These are phyloP conservation scores for Alternaria sp. DNA, from an alignment of 2,329 filamentous ascomycete species.

Conservation along the genomic window DNA sequence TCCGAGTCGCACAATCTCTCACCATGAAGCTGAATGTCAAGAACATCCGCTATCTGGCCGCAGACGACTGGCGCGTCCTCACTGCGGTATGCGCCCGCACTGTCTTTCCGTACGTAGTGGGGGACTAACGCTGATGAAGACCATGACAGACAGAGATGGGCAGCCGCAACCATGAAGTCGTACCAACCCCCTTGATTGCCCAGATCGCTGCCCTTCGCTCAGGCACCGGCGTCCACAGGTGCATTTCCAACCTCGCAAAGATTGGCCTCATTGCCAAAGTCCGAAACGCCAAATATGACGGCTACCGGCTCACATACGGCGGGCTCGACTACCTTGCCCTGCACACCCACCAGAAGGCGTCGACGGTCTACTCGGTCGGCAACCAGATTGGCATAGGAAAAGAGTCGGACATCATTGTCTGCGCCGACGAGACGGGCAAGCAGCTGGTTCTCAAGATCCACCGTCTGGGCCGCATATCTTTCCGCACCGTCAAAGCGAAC, in stretches of 20 bases:
- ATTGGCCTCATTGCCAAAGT: constrained; percentile 88
- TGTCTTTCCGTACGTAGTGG: constrained; percentile 31
- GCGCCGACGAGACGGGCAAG: constrained; percentile 78
- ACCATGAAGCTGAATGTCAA: constrained; percentile 94
- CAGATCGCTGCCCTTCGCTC: constrained; percentile 79
- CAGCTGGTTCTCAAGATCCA: constrained; percentile 95
- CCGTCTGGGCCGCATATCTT: constrained; percentile 92
- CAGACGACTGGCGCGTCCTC: constrained; percentile 95
- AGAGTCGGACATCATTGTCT: constrained; percentile 95
- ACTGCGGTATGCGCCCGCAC: constrained; percentile 70
- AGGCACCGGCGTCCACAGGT: constrained; percentile 79
- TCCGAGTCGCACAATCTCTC: constrained; percentile 11
- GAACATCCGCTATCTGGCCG: constrained; percentile 87
- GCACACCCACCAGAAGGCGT: constrained; percentile 82
- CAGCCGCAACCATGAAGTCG: constrained; percentile 95
- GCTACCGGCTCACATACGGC: constrained; percentile 95
- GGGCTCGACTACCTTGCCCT: constrained; percentile 97
- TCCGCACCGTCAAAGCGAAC: constrained; percentile 94
- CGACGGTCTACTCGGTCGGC: constrained; percentile 88
- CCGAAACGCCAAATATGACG: constrained; percentile 97
- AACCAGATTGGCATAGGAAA: constrained; percentile 96
- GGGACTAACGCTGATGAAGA: constrained; percentile 49
- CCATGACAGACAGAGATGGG: constrained; percentile 81
- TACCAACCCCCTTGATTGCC: constrained; percentile 87
- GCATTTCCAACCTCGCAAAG: constrained; percentile 92